These are phyloP conservation scores for Tetracentron sinense DNA, from an alignment of 164 flowering plant genomes.

Conservation along the genomic window DNA sequence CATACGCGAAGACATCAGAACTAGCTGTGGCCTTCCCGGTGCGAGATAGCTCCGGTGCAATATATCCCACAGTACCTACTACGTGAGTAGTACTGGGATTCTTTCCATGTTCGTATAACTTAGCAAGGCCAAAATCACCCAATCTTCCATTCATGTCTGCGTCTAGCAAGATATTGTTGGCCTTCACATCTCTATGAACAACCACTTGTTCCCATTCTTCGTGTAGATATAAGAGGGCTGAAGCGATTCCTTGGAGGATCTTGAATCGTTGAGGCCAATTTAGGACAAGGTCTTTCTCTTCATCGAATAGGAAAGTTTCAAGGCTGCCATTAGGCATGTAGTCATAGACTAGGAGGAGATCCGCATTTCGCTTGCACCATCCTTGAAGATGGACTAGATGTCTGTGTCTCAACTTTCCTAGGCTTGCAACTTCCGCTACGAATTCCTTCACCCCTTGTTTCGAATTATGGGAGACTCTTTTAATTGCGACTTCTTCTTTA, in stretches of 20 bases:
- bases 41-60: constrained; percentile 49
- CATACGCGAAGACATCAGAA: constrained; percentile 51
- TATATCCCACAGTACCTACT: constrained; percentile 51
- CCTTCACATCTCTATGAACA: constrained; percentile 51
- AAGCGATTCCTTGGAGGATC: constrained; percentile 40
- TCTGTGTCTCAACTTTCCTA: constrained; percentile 44
- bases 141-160: constrained; percentile 40
- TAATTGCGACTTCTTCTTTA: constrained; percentile 38
- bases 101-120: constrained; percentile 40
- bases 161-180: constrained; percentile 56
- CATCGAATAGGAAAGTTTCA: constrained; percentile 29
- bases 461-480: constrained; percentile 32
- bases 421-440: constrained; percentile 45
- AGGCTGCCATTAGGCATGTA: constrained; percentile 47
- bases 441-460: constrained; percentile 46
- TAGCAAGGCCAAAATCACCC: constrained; percentile 53
- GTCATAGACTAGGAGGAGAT: constrained; percentile 41
- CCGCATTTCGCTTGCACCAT: constrained; percentile 45
- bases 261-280: constrained; percentile 37
- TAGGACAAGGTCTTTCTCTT: constrained; percentile 11
- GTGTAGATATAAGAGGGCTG: constrained; percentile 45
- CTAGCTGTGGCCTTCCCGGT: constrained; percentile 41
- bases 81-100: constrained; percentile 36
- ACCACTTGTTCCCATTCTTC: constrained; percentile 57
- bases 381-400: constrained; percentile 46